Percentiles rank a stretch among this genome's conserved stretches.
Evolutionary conservation across 208 protist species (phyloP).

Genomic region (Leishmania martiniquensis): DNA sequence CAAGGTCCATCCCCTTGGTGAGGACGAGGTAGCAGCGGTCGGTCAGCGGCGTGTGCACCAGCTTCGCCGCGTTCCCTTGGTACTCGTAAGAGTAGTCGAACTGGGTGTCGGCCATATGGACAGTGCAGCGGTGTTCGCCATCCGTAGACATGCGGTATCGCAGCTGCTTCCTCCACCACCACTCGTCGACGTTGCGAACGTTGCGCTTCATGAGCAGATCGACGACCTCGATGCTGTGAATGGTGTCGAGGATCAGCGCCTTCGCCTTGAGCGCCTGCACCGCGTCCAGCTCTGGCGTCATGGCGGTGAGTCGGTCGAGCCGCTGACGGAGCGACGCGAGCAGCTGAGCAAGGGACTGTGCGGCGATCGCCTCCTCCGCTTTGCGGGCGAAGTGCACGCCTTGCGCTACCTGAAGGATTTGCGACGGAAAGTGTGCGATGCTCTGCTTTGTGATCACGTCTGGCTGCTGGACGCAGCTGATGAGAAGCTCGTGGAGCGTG

Average conservation of each 20-base stretch:
- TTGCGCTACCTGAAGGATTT: constrained; percentile 86
- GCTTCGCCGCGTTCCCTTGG: constrained; percentile 93
- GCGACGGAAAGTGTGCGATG: constrained; percentile 83
- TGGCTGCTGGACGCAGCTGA: constrained; percentile 50
- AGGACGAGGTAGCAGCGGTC: constrained; percentile 97
- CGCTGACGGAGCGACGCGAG: constrained; percentile 40
- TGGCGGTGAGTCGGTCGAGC: constrained; percentile 69
- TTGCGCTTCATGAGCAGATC: constrained; percentile 71
- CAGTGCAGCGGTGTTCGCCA: constrained; percentile 58
- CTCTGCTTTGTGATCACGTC: constrained; percentile 44
- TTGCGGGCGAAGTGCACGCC: constrained; percentile 84
- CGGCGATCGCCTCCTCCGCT: constrained; percentile 68
- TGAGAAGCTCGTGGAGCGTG: constrained; percentile 79
- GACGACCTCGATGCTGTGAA: constrained; percentile 96
- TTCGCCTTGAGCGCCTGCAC: constrained; percentile 89
- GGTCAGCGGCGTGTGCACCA: constrained; percentile 94
- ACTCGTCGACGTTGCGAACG: constrained; percentile 65
- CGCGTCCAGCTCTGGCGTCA: constrained; percentile 47
- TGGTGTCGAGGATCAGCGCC: constrained; percentile 95
- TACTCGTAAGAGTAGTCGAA: constrained; percentile 98
- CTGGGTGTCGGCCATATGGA: constrained; percentile 93
- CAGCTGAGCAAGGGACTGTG: constrained; percentile 39
- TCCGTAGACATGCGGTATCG: constrained; percentile 88
- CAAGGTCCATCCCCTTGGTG: constrained; percentile 96
- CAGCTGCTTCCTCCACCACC: constrained; percentile 98